Base-by-base conservation (phyloP, 2,329 filamentous ascomycete species). In the Talaromyces atroroseus region DNA sequence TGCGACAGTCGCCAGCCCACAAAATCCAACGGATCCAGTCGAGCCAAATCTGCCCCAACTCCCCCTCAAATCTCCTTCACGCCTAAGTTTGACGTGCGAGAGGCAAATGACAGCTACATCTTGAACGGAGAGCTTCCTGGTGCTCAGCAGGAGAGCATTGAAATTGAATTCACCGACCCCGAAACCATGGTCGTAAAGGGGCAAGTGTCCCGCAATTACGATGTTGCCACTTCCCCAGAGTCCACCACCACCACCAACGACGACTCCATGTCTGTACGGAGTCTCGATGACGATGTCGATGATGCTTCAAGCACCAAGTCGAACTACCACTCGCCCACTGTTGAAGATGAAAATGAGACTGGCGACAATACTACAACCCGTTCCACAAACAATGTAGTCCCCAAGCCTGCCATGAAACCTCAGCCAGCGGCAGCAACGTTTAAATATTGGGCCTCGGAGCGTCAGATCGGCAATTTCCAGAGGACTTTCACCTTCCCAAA, bases 371-470 rank as follows among this genome's bases (percentile, higher is more conserved):
- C 52, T 36, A 36, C 42, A 49, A n/a, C 38, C 26, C 48, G 10
- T 11, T 40, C 24, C 24, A 11, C 26, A 29, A 6, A 29, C 5
- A 29, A 18, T 14, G 24, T 20, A 18, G 40, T 20, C 26, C 18
- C 44, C 29, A 36, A 54, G 16, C 21, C n/a, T 21, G 3, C 3
- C 38, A 11, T 24, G 10, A 52, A n/a, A 26, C 50, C 45, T n/a
- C 44, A 44, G 52, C 52, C 20, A 53, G 44, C 38, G 8, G 42
- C 50, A 24, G 50, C 26, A 20, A 55, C 60, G 47, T 68, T 70
- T 58, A 77, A 76, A 63, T 84, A 80, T 70, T 84, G 81, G 81
- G 73, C 81, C 46, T 77, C 74, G 49, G 82, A 85, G 67, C 80
- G 82, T 60, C 78, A 76, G 0, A 70, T 82, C 34, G 82, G 82